Evolutionary conservation across 1,284 basidiomycete species (phyloP).

Genomic region (Prillingera fragicola): DNA sequence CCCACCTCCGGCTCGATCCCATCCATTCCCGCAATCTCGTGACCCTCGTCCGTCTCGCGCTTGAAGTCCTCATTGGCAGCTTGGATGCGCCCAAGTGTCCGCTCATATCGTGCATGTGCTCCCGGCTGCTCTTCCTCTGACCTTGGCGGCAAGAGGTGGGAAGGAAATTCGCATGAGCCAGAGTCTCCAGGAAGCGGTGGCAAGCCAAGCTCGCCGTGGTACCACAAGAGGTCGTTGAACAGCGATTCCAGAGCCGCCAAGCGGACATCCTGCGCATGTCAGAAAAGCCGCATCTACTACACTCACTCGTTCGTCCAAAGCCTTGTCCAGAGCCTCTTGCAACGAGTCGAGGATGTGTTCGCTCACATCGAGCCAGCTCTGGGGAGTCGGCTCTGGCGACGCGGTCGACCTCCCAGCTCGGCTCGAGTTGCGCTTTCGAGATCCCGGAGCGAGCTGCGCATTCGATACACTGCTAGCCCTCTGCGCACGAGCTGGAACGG

Average conservation of each 20-base stretch:
- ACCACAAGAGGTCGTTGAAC: slow-evolving; percentile 39
- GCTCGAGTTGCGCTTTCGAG: slow-evolving; percentile 9
- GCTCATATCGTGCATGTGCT: slow-evolving; percentile 27
- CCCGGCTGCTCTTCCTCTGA: slow-evolving; percentile 31
- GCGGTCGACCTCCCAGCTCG: background rate
- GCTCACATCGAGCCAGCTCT: slow-evolving; percentile 33
- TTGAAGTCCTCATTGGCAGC: slow-evolving; percentile 18
- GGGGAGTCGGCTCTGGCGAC: background rate
- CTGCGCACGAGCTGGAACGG: slow-evolving; percentile 3
- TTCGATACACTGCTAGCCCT: background rate
- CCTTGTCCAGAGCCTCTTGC: slow-evolving; percentile 25
- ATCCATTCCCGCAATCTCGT: slow-evolving; percentile 32
- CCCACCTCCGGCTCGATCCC: slow-evolving; percentile 43
- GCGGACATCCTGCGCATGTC: slow-evolving; percentile 25
- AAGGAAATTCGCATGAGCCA: slow-evolving; percentile 26
- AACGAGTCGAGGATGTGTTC: slow-evolving; percentile 33
- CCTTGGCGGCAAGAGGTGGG: slow-evolving; percentile 26
- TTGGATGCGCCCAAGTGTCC: slow-evolving; percentile 23
- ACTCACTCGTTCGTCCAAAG: slow-evolving; percentile 37
- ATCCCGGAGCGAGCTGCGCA: background rate
- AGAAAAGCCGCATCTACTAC: background rate
- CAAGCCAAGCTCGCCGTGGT: slow-evolving; percentile 41
- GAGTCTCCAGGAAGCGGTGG: slow-evolving; percentile 20
- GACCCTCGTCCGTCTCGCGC: slow-evolving; percentile 20
- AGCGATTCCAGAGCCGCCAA: slow-evolving; percentile 28